phyloP scores from a whole-genome alignment of 139 green algal species.

The Tetradesmus lagerheimii region DNA sequence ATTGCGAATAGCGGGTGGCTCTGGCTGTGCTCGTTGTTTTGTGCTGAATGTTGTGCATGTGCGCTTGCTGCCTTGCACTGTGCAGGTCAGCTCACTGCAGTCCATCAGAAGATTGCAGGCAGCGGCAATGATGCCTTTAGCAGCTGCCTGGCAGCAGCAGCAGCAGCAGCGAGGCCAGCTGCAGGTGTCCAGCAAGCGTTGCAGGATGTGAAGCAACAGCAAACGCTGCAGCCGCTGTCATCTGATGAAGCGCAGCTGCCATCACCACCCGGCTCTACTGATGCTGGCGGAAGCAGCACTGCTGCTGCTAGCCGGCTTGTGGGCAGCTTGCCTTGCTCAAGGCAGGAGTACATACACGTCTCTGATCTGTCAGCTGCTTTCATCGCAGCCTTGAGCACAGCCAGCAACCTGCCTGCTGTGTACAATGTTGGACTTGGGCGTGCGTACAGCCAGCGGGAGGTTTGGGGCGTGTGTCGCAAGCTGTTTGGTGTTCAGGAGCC shows the following conservation, averaged over 20 bases:
- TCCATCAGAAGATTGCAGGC: background rate
- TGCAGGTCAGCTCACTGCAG: background rate
- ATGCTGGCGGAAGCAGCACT: background rate
- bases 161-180: background rate
- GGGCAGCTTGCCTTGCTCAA: background rate
- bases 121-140: background rate
- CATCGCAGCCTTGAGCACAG: background rate
- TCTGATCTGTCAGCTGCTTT: constrained; percentile 17
- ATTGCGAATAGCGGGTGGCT: too few species aligned
- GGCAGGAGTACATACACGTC: constrained; percentile 20
- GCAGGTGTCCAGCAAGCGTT: background rate
- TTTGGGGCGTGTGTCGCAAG: background rate
- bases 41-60: background rate
- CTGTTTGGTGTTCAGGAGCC: background rate
- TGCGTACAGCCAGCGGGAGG: background rate
- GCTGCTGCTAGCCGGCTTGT: background rate
- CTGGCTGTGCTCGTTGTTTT: background rate
- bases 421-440: constrained; percentile 14
- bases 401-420: background rate
- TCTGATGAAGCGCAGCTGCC: background rate
- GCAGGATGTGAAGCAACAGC: background rate
- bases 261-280: background rate
- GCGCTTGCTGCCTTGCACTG: background rate
- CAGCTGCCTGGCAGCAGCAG: constrained; percentile 14
- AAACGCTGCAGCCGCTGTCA: background rate